Percentiles rank a stretch among this genome's conserved stretches.
Conservation (phyloP, 768 basidiomycete species). For the Suillus clintonianus region DNA sequence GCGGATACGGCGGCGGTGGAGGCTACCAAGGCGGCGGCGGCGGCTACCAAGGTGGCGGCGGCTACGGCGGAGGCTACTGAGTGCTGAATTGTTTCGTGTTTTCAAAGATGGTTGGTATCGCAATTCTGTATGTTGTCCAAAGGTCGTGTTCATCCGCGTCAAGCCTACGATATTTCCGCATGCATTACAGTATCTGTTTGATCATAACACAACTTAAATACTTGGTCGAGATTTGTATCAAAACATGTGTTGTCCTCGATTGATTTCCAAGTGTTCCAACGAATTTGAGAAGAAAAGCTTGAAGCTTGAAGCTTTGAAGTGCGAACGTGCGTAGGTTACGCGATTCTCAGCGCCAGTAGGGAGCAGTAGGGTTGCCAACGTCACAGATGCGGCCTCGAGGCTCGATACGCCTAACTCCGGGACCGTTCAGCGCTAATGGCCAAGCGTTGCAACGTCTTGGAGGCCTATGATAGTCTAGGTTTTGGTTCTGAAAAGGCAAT, state of each 20-base stretch:
- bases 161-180: conserved; percentile 2
- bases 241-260: neutral
- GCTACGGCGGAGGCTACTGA: conserved; percentile 3
- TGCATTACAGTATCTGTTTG: conserved; percentile 4
- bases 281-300: neutral
- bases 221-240: conserved; percentile 3
- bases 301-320: neutral
- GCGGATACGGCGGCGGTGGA: conserved; percentile 18
- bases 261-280: neutral
- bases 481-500: neutral
- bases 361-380: neutral
- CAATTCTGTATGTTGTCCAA: conserved; percentile 4
- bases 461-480: neutral
- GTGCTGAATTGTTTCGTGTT: neutral
- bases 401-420: too few species aligned
- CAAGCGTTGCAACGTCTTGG: neutral
- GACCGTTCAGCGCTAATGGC: neutral
- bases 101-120: neutral
- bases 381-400: neutral
- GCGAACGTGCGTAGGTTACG: too few species aligned
- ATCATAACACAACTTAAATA: conserved; percentile 3
- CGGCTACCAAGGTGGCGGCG: conserved; percentile 7
- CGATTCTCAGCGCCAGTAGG: too few species aligned
- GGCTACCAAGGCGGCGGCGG: conserved; percentile 19
- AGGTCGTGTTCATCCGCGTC: conserved; percentile 1